Evolutionary conservation across 208 protist species (phyloP), one percentile per base, ranked within the genome.

Genomic region (Tritrichomonas foetus): DNA sequence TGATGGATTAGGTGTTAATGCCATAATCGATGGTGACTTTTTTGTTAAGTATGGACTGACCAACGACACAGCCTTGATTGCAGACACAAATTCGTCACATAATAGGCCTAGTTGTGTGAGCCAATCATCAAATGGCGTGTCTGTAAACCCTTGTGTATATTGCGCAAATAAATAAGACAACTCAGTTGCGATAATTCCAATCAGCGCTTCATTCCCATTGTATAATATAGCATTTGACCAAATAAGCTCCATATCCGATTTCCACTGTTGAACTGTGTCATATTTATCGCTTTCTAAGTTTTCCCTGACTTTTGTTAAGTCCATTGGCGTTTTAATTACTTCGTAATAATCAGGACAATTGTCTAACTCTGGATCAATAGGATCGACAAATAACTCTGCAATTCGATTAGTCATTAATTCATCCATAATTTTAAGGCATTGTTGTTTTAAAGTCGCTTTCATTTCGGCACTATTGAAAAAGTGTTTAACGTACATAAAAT

Each of bases 191-290:
- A 78, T 36, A 39, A 16, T 36, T 78, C 25, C 27, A 53, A 84
- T 20, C 13, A 84, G 25, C 14, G 74, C 49, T n/a, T 49, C 41
- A 39, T 49, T 13, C 13, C 74, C 74, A n/a, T 53, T 53, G 36
- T 53, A 84, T 53, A 84, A n/a, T 53, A 84, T 84, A 9, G 74
- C 74, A 84, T 84, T 84, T 53, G 41, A 53, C 74, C 74, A 84
- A n/a, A 84, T 84, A 13, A 84, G 25, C 3, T 84, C n/a, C 20
- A 84, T n/a, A 84, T 84, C 74, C 13, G 22, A 8, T 44, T 84
- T 84, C 41, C 36, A 84, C 25, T 49, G 41, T 47, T 53, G 1
- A 33, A 53, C 9, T 53, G 5, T 53, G 1, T 20, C 25, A 30
- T 84, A 84, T 53, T 53, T 22, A 27, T 84, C n/a, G 3, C 3